These are phyloP conservation scores for Chenopodium album DNA, from an alignment of 148 eudicot genomes.

Conservation along the genomic window DNA sequence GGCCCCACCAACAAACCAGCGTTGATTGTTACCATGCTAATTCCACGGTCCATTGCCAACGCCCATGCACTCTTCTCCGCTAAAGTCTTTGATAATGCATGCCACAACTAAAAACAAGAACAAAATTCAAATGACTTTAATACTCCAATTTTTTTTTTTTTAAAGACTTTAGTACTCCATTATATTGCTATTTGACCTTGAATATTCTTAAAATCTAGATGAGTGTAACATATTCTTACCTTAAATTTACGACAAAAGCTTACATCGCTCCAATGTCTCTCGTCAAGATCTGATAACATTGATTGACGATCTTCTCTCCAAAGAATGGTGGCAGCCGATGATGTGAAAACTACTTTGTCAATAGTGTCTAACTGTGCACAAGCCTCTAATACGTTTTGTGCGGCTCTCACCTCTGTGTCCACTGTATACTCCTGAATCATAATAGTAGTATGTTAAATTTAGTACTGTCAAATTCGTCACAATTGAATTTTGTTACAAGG, in stretches of 20 bases:
- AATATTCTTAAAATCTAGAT: no score
- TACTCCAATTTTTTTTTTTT: no score
- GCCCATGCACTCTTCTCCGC: slow-evolving; percentile 86
- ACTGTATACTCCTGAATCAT: slow-evolving; percentile 47
- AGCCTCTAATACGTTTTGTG: slow-evolving; percentile 76
- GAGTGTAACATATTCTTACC: slow-evolving; percentile 28
- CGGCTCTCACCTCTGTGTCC: slow-evolving; percentile 65
- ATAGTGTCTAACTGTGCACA: slow-evolving; percentile 64
- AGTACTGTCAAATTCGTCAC: no score
- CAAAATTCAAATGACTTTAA: no score
- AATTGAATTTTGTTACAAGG: no score
- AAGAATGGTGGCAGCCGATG: slow-evolving; percentile 52
- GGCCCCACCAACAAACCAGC: slow-evolving; percentile 50
- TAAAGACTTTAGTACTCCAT: no score
- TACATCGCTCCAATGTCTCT: slow-evolving; percentile 57
- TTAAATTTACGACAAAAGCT: slow-evolving; percentile 57
- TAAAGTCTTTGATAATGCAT: slow-evolving; percentile 60
- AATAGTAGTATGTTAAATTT: no score
- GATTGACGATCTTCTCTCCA: slow-evolving; percentile 55
- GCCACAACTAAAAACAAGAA: slow-evolving; percentile 52
- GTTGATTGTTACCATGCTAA: slow-evolving; percentile 61
- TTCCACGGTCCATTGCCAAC: slow-evolving; percentile 66
- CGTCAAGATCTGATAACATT: slow-evolving; percentile 35
- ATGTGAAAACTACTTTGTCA: slow-evolving; percentile 64
- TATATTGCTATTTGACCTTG: no score